These are phyloP conservation scores for Trametes sanguinea DNA, from an alignment of 768 basidiomycete species.

Conservation along the genomic window DNA sequence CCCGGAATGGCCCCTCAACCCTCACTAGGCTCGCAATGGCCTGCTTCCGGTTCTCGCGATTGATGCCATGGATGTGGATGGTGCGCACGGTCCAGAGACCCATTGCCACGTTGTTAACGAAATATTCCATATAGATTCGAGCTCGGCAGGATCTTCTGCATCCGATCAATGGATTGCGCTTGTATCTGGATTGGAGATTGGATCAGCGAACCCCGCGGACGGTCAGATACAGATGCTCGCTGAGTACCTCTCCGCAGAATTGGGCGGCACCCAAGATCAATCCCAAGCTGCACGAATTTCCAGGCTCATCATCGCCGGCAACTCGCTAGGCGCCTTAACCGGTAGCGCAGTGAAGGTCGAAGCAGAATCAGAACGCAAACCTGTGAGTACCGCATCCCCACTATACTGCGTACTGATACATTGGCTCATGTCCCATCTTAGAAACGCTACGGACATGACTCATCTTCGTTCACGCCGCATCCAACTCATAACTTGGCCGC, in stretches of 20 bases:
- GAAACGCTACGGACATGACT: conserved; percentile 69
- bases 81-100: conserved; percentile 37
- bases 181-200: conserved; percentile 84
- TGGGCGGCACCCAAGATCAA: conserved; percentile 69
- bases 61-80: conserved; percentile 71
- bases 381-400: conserved; percentile 43
- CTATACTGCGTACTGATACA: neutral
- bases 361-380: conserved; percentile 51
- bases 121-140: neutral
- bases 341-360: conserved; percentile 31
- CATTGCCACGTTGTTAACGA: neutral
- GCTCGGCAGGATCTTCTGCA: conserved; percentile 12
- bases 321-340: conserved; percentile 67
- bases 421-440: conserved; percentile 33
- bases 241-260: conserved; percentile 88
- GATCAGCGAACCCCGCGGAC: conserved; percentile 60
- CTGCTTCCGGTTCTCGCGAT: conserved; percentile 18
- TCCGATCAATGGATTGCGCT: conserved; percentile 80
- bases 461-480: conserved; percentile 68
- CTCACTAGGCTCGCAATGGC: conserved; percentile 28
- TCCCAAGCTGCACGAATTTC: conserved; percentile 70
- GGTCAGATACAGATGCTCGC: conserved; percentile 83
- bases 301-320: conserved; percentile 86
- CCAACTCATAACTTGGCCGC: conserved; percentile 71
- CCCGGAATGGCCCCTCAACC: conserved; percentile 78